A percentile compares a stretch with the other conserved stretches of the same genome.
Evolutionary conservation across 2,329 filamentous ascomycete species (phyloP).

Genomic region (Ophiocordyceps camponoti-floridani): DNA sequence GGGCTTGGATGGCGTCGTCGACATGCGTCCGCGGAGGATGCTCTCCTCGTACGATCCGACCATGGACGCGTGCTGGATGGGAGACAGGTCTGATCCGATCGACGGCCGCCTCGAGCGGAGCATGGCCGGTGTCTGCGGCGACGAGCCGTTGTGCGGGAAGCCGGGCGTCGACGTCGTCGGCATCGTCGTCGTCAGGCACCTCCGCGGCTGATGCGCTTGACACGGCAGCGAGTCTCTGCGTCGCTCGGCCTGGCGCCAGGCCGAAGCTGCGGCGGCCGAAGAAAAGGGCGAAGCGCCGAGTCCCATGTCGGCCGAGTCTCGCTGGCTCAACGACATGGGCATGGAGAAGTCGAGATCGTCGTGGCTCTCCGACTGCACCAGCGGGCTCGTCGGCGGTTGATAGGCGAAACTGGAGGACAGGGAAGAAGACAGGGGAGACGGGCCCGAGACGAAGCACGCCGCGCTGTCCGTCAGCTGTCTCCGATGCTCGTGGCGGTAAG

Average conservation of each 20-base stretch:
- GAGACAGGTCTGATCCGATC: conserved; percentile 53
- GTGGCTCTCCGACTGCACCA: conserved; percentile 78
- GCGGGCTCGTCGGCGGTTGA: conserved; percentile 76
- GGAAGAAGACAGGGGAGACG: conserved; percentile 51
- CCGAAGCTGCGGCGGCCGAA: conserved; percentile 8
- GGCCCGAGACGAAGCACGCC: conserved; percentile 23
- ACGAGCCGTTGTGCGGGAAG: conserved; percentile 17
- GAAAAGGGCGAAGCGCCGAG: conserved; percentile 40
- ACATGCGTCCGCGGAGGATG: conserved; percentile 89
- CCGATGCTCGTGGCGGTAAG: conserved; percentile 24
- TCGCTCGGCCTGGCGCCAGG: conserved; percentile 20
- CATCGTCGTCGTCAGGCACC: conserved; percentile 45
- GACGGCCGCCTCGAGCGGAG: conserved; percentile 48
- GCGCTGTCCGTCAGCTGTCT: conserved; percentile 12
- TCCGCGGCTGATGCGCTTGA: conserved; percentile 62
- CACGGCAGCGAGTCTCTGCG: conserved; percentile 47
- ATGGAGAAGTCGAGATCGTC: conserved; percentile 47
- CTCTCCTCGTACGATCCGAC: conserved; percentile 97
- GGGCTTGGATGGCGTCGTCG: conserved; percentile 81
- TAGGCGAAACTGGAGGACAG: conserved; percentile 67
- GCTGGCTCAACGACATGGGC: conserved; percentile 21
- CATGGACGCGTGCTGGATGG: conserved; percentile 81
- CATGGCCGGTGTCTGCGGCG: conserved; percentile 31
- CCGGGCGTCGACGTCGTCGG: conserved; percentile 14
- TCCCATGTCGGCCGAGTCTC: conserved; percentile 46